Evolutionary conservation across 2,329 filamentous ascomycete genomes (phyloP).

Genomic region (Tolypocladium amazonense): DNA sequence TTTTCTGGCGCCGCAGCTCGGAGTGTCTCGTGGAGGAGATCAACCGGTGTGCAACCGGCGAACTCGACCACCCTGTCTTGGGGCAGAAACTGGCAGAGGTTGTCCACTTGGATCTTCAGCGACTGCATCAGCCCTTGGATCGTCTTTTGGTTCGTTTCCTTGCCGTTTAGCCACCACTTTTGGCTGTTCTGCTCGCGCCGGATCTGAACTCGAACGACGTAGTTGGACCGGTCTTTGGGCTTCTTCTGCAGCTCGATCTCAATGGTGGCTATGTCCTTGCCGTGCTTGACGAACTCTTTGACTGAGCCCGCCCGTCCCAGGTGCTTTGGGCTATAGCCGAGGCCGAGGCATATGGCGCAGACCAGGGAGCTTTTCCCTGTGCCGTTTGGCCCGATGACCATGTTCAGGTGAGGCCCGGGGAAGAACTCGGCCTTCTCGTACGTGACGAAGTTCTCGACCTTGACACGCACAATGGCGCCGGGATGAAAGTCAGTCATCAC

Average conservation of each 20-base stretch:
- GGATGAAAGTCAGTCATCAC: constrained; percentile 42
- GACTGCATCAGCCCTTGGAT: constrained; percentile 57
- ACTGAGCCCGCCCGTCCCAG: constrained; percentile 78
- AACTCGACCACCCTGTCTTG: constrained; percentile 96
- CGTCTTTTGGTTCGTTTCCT: constrained; percentile 47
- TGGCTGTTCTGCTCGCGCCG: constrained; percentile 72
- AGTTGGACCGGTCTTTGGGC: constrained; percentile 51
- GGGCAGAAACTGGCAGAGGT: constrained; percentile 91
- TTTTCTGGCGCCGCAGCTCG: constrained; percentile 75
- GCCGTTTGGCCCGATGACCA: constrained; percentile 98
- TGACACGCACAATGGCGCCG: constrained; percentile 82
- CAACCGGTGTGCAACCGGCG: constrained; percentile 68
- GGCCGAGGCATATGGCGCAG: constrained; percentile 87
- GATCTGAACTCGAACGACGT: constrained; percentile 65
- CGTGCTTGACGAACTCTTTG: constrained; percentile 90
- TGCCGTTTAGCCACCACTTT: constrained; percentile 68
- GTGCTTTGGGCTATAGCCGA: constrained; percentile 74
- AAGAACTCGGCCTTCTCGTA: constrained; percentile 88
- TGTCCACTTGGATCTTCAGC: constrained; percentile 91
- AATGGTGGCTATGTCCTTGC: constrained; percentile 63
- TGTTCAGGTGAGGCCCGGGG: constrained; percentile 87
- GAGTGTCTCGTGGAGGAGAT: constrained; percentile 76
- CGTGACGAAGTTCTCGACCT: constrained; percentile 83
- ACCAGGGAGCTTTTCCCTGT: constrained; percentile 97
- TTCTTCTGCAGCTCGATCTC: constrained; percentile 80